Percentiles rank a stretch among this genome's conserved stretches.
Evolutionary conservation across 2,329 filamentous ascomycete species (phyloP).

Genomic region (Zopfia rhizophila): DNA sequence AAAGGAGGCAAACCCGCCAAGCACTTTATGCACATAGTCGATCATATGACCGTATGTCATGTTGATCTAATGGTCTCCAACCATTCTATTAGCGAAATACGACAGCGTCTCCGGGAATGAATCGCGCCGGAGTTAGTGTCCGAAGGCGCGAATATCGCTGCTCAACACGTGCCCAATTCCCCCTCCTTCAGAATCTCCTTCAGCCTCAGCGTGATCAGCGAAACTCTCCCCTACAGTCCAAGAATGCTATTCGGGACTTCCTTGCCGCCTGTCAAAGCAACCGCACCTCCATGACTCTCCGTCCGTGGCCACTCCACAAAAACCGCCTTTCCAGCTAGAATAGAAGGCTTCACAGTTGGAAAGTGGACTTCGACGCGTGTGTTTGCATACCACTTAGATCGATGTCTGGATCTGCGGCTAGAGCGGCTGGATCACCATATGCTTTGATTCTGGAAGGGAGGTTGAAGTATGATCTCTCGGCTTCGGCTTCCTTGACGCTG

Average conservation of each 20-base stretch:
- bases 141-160: constrained; percentile 25
- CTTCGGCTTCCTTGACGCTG: constrained; percentile 51
- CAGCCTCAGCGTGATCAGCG: constrained; percentile 51
- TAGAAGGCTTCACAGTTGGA: constrained; percentile 56
- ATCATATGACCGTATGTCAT: constrained; percentile 34
- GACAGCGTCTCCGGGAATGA: constrained; percentile 20
- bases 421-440: constrained; percentile 55
- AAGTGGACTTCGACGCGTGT: constrained; percentile 67
- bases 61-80: constrained; percentile 29
- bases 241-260: constrained; percentile 41
- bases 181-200: constrained; percentile 51
- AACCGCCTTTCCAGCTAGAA: constrained; percentile 63
- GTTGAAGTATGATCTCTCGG: constrained; percentile 52
- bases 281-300: constrained; percentile 45
- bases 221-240: constrained; percentile 57
- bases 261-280: constrained; percentile 49
- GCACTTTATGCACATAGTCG: constrained; percentile 29
- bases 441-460: constrained; percentile 53
- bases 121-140: constrained; percentile 21
- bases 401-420: constrained; percentile 51
- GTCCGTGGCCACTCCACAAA: constrained; percentile 65
- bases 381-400: constrained; percentile 60
- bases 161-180: constrained; percentile 55
- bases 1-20: constrained; percentile 28
- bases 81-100: constrained; percentile 29